A percentile compares a stretch with the other conserved stretches of the same genome.
Conservation (phyloP, 352 stramenopile genomes). For the Phytopythium mirpurense region DNA sequence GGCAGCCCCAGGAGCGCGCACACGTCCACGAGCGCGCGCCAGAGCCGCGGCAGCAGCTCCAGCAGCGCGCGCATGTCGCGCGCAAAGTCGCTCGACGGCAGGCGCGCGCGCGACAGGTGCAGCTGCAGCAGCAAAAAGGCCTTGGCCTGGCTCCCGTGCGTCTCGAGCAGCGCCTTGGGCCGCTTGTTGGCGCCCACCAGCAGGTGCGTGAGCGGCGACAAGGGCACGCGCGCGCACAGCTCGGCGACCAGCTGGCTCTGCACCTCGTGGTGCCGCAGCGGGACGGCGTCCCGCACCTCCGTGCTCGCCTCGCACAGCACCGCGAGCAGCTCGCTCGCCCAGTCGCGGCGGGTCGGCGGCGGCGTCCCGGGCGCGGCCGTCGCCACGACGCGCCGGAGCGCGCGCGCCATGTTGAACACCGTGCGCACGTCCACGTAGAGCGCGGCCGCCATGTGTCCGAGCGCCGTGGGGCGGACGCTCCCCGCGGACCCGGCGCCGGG, state of each 20-base stretch:
- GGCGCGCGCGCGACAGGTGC: constrained; percentile 86
- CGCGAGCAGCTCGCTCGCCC: constrained; percentile 32
- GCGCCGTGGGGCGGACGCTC: constrained; percentile 63
- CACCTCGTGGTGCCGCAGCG: constrained; percentile 98
- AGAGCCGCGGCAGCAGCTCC: constrained; percentile 93
- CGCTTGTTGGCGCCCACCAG: constrained; percentile 42
- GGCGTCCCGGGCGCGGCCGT: too few relatives aligned
- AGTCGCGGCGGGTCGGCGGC: too few relatives aligned
- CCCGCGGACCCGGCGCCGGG: constrained; percentile 2
- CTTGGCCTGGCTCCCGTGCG: constrained; percentile 81
- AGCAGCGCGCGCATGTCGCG: constrained; percentile 96
- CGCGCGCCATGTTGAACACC: constrained; percentile 59
- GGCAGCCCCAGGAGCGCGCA: constrained; percentile 52
- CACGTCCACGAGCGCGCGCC: constrained; percentile 92
- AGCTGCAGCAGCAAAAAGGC: constrained; percentile 92
- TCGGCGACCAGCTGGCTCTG: constrained; percentile 58
- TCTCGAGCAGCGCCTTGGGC: constrained; percentile 55
- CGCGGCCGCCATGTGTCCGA: constrained; percentile 92
- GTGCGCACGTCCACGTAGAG: constrained; percentile 96
- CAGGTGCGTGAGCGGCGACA: constrained; percentile 53
- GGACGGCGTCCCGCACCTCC: constrained; percentile 94
- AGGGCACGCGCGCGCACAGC: constrained; percentile 50
- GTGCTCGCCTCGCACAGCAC: constrained; percentile 61
- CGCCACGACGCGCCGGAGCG: constrained; percentile 16
- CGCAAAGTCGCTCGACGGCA: constrained; percentile 97